phyloP scores from a whole-genome alignment of 2,329 filamentous ascomycete species.

The Exophiala xenobiotica region DNA sequence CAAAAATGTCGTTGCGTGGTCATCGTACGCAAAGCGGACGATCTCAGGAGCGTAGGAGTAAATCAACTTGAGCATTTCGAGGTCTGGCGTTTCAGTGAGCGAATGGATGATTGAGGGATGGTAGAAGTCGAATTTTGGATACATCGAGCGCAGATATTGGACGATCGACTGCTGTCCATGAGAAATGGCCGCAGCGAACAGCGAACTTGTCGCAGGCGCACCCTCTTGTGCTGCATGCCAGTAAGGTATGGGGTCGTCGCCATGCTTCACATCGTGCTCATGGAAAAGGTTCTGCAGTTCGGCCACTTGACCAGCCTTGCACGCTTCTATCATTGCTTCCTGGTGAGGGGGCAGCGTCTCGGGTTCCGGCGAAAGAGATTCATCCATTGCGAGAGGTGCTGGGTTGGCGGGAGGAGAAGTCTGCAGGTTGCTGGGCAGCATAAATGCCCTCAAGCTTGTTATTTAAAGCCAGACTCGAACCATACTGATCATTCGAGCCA shows the following conservation, averaged over 20 bases:
- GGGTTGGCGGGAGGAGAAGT: too few relatives aligned
- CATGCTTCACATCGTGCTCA: slow-evolving; percentile 7
- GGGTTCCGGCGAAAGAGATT: slow-evolving; percentile 3
- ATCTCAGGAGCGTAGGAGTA: slow-evolving; percentile 1
- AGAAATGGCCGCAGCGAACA: slow-evolving; percentile 11
- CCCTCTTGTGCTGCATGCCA: neutral
- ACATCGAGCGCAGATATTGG: slow-evolving; percentile 6
- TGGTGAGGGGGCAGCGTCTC: slow-evolving; percentile 1
- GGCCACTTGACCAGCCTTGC: slow-evolving; percentile 5
- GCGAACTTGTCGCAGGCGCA: slow-evolving; percentile 2
- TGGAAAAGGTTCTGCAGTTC: slow-evolving; percentile 5
- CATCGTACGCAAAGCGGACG: slow-evolving; percentile 1
- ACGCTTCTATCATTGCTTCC: slow-evolving; percentile 11
- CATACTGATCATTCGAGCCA: too few relatives aligned
- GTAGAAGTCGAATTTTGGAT: slow-evolving; percentile 5
- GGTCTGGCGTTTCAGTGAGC: neutral
- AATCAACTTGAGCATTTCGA: slow-evolving; percentile 13
- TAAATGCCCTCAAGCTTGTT: too few relatives aligned
- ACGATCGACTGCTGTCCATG: slow-evolving; percentile 8
- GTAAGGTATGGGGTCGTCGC: neutral
- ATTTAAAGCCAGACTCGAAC: too few relatives aligned
- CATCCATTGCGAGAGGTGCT: too few relatives aligned
- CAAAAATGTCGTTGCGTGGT: slow-evolving; percentile 2
- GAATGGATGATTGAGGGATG: neutral
- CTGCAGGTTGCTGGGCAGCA: too few relatives aligned